Evolutionary conservation across 2,329 filamentous ascomycete genomes (phyloP), one percentile per base, ranked within the genome.

Genomic region (Cadophora malorum): DNA sequence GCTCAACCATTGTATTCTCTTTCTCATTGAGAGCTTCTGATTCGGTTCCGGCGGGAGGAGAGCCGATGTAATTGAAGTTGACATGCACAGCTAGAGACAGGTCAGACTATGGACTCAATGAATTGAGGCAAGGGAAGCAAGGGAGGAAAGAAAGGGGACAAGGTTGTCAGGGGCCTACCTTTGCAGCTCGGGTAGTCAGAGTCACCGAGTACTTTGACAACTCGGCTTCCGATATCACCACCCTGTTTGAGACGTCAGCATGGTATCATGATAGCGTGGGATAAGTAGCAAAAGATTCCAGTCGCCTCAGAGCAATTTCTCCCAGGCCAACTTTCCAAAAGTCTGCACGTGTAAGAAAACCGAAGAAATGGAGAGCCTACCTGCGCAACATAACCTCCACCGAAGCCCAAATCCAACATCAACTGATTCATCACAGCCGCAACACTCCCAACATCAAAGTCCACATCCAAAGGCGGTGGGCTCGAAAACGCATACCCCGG

Each of bases 1-100:
- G 77, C 31, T 78, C 63, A 1, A 85, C 21, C 0, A 78, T 79
- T 9, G 75, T 69, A 66, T 80, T 73, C 69, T 86, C 83, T 2
- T 55, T 52, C 12, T 74, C 74, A 21, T 64, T 72, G 35, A 76
- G 45, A 16, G n/a, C n/a, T 1, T 28, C 12, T 28, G 31, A 16
- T 9, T 47, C n/a, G 12, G 72, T 14, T 76, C 73, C 6, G 72
- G 74, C 28, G 56, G 47, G 31, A 62, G 41, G 45, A 6, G 58
- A 55, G 8, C 49, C 49, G 28, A 62, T 38, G 49, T 28, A 61
- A 33, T 61, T 53, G 49, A 66, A 66, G 28, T 41, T 66, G 12
- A 53, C 61, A 14, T 64, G 61, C 12, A 55, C 61, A 14, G 56
- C 64, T 66, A 28, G 28, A 28, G n/a, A 28, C 3, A 28, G 28